These are phyloP conservation scores for Mortierella claussenii DNA, from an alignment of 192 early-diverging fungal species.

Conservation along the genomic window DNA sequence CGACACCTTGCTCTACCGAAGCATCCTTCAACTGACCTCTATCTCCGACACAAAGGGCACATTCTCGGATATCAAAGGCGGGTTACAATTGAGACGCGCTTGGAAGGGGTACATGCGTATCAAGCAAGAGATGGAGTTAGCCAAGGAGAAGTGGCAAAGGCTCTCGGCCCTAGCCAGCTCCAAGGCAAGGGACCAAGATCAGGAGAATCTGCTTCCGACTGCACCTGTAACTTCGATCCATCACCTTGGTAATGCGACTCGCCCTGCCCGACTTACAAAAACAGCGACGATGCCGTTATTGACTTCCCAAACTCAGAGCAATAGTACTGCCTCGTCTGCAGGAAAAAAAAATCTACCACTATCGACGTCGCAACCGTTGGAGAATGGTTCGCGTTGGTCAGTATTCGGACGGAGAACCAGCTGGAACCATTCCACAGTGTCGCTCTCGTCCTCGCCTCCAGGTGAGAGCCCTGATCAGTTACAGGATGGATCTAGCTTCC, in stretches of 20 bases:
- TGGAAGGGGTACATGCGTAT: constrained; percentile 57
- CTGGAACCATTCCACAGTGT: constrained; percentile 16
- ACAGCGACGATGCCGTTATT: constrained; percentile 15
- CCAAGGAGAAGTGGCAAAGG: constrained; percentile 36
- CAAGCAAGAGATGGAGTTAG: constrained; percentile 49
- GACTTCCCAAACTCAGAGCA: no score
- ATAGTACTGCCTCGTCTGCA: no score
- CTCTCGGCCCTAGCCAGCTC: constrained; percentile 4
- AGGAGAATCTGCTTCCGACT: neutral
- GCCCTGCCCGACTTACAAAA: constrained; percentile 4
- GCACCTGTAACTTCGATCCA: no score
- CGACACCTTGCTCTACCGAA: constrained; percentile 51
- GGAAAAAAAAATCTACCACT: constrained; percentile 1
- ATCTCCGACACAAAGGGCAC: constrained; percentile 52
- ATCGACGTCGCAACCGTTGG: constrained; percentile 25
- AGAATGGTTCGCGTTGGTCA: constrained; percentile 40
- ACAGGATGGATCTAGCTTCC: constrained; percentile 6
- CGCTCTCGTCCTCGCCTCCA: constrained; percentile 19
- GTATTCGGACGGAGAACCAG: constrained; percentile 35
- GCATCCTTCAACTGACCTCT: constrained; percentile 48
- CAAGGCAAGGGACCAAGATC: neutral
- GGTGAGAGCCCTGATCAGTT: constrained; percentile 4
- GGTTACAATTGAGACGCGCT: constrained; percentile 45
- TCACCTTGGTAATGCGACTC: no score
- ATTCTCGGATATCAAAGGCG: constrained; percentile 55